These are phyloP conservation scores for Backusella luteola DNA, from an alignment of 192 early-diverging fungal species.

Conservation along the genomic window DNA sequence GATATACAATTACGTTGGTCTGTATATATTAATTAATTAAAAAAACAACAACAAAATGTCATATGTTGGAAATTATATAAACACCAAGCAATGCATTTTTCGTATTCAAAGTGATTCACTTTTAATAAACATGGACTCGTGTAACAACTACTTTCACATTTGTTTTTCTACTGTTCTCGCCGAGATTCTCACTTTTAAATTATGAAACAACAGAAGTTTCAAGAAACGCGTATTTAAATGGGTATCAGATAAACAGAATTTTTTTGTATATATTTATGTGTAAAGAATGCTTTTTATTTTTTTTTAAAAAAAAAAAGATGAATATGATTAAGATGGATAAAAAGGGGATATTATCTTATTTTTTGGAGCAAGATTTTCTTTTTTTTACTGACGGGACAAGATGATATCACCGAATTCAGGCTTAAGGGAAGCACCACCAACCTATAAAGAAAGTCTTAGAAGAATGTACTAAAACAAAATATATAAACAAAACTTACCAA, in stretches of 20 bases:
- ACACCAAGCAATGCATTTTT: background rate
- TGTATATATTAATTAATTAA: background rate
- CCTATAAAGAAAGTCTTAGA: background rate
- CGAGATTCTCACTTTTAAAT: background rate
- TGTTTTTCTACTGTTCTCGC: background rate
- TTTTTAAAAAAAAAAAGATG: background rate
- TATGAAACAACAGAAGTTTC: slow-evolving; percentile 1
- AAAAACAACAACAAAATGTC: background rate
- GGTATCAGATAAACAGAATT: background rate
- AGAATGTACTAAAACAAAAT: background rate
- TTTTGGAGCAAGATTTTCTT: background rate
- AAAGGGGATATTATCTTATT: background rate
- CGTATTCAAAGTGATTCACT: background rate
- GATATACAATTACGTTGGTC: background rate
- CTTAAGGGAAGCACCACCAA: slow-evolving; percentile 98
- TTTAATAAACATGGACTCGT: background rate
- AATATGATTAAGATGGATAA: background rate
- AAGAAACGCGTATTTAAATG: background rate
- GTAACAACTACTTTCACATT: background rate
- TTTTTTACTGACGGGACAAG: slow-evolving; percentile 36
- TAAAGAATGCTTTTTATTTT: background rate
- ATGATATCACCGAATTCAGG: slow-evolving; percentile 79
- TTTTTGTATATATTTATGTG: background rate
- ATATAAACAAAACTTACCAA: slow-evolving; percentile 46
- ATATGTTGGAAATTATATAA: background rate